Evolutionary conservation across 208 protist genomes (phyloP), one percentile per base, ranked within the genome.

Genomic region (Trypanosoma cruzi): DNA sequence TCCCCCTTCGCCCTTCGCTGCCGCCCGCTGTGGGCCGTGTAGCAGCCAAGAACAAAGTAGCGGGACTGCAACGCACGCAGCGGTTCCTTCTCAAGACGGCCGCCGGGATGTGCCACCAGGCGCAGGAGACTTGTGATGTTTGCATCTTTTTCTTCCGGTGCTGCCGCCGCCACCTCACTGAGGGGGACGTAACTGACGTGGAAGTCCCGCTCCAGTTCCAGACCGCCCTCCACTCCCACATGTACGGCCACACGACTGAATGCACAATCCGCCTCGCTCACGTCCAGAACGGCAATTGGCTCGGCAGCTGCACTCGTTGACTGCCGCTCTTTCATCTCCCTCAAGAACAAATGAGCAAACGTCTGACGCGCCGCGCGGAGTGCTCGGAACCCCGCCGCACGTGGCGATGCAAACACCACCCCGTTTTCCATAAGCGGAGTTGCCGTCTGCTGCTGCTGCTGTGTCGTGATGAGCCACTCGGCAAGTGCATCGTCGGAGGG

Each of bases 131-230:
- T 79, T 31, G 77, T 72, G 16, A 81, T 36, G 58, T 69, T 69
- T 63, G 66, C 50, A 40, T 84, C 57, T 16, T 2, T 44, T 6
- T 18, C 54, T 16, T 20, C 75, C 13, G 79, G 82, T 4, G 56
- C 53, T 34, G 59, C 60, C 16, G 79, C 82, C 5, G 86, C 83
- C 0, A 59, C 56, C 60, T 79, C 40, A 14, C 71, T 89, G 31
- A 92, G 73, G 26, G 86, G 86, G 14, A 89, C 78, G 57, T 80
- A 86, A 22, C 59, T 83, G 54, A 92, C 81, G 46, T 86, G 82
- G 59, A 82, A 85, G 13, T 79, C 69, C 48, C 75, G 70, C 37
- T 77, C 79, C 13, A 70, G 72, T 64, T 84, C 78, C 2, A 93
- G 77, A 52, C 77, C 84, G 44, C 81, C 29, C 49, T 89, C 81